Conservation (phyloP, 495 filamentous ascomycete species). For the Penicillium parvum region DNA sequence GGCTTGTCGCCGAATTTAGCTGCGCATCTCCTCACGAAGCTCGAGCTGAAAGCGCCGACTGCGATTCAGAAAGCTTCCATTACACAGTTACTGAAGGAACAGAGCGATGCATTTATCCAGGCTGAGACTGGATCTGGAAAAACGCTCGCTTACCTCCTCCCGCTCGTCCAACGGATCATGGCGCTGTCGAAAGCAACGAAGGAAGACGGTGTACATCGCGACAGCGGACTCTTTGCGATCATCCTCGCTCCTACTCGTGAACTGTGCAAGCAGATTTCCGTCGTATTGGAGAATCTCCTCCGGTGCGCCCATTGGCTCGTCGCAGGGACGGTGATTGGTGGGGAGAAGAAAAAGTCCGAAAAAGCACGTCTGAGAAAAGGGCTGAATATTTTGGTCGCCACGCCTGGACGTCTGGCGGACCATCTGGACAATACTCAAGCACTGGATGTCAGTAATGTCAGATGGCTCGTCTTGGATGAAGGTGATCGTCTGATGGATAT, state of each 20-base stretch:
- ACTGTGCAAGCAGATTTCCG: conserved; percentile 85
- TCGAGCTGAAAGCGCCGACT: conserved; percentile 85
- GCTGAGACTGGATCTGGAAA: conserved; percentile 97
- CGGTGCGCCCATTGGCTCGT: conserved; percentile 88
- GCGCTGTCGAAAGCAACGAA: conserved; percentile 50
- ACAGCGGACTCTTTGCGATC: conserved; percentile 89
- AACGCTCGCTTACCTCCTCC: conserved; percentile 87
- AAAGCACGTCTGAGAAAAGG: conserved; percentile 91
- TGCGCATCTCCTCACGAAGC: conserved; percentile 76
- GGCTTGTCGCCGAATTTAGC: conserved; percentile 75
- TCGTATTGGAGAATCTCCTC: conserved; percentile 75
- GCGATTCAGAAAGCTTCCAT: conserved; percentile 90
- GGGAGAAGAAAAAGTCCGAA: conserved; percentile 95
- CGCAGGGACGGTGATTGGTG: conserved; percentile 85
- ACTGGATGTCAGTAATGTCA: conserved; percentile 78
- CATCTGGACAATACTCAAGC: conserved; percentile 89
- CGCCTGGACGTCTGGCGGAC: conserved; percentile 83
- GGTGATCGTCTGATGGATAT: conserved; percentile 96
- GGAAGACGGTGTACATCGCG: conserved; percentile 53
- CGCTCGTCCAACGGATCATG: conserved; percentile 85
- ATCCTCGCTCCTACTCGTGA: conserved; percentile 89
- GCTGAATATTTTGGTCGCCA: conserved; percentile 91
- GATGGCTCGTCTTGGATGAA: conserved; percentile 93
- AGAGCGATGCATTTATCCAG: conserved; percentile 92
- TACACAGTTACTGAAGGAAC: conserved; percentile 68